Evolutionary conservation across 2,329 filamentous ascomycete species (phyloP), one percentile per base, ranked within the genome.

Genomic region (Fusarium paranaense): DNA sequence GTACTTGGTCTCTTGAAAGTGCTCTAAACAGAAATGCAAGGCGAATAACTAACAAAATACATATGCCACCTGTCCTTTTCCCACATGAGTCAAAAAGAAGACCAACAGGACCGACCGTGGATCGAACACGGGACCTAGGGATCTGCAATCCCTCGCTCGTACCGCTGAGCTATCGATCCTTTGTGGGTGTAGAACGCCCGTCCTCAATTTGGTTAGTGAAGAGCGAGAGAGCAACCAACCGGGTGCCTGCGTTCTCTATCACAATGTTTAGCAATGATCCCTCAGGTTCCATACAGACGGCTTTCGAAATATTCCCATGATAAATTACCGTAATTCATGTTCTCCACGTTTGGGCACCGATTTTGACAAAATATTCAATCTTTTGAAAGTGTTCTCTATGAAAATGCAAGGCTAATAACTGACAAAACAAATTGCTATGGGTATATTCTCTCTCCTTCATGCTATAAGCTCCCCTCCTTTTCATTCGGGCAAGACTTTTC

Each of bases 121-220:
- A 73, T 73, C 64, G 71, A 73, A 73, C 71, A 73, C 71, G 71
- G 71, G 71, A 73, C 71, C 71, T 73, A 74, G 71, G 71, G 71
- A 73, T 73, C 71, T 73, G 71, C 71, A 73, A 72, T 73, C 71
- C 71, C 71, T 74, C 71, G 71, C 71, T 73, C 71, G 50, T 73
- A 73, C 68, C 71, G 74, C 71, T 73, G 71, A 73, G 71, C 71
- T 73, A 73, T 73, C 71, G 71, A 74, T 73, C 71, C 71, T 60
- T 57, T 22, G n/a, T 9, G 35, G 30, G 16, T 27, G 18, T 16
- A 33, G 33, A 37, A 37, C 33, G 33, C 33, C 33, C 6, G 2
- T 37, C 33, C 0, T 16, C 16, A 16, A 37, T 16, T 37, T 14
- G 33, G 33, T 16, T 8, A 1, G 2, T 37, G 14, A 37, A 0